phyloP scores from a whole-genome alignment of 23 red algal species.

The Cyanidiococcus yangmingshanensis region DNA sequence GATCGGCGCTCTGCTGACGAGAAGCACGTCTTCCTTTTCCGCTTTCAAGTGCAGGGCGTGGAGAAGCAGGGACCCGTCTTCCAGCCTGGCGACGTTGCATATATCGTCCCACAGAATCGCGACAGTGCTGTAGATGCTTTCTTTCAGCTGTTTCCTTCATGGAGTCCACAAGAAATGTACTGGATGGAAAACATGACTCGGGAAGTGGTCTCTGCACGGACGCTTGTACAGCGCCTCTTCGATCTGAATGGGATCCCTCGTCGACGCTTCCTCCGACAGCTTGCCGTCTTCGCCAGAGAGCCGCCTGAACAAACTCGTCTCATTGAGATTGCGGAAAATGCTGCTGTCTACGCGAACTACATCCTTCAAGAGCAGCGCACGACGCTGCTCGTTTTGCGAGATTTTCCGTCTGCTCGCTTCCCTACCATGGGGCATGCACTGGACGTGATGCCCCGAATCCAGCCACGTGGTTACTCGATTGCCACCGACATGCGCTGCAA shows the following conservation, averaged over 20 bases:
- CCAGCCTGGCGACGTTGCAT: constrained; percentile 24
- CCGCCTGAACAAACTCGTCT: constrained; percentile 13
- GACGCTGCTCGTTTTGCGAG: constrained; percentile 21
- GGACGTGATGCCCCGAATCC: constrained; percentile 19
- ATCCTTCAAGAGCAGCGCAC: constrained; percentile 15
- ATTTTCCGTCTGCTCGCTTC: constrained; percentile 19
- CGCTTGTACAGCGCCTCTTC: constrained; percentile 13
- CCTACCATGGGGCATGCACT: constrained; percentile 8
- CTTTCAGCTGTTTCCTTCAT: not conserved
- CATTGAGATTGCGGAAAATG: not conserved
- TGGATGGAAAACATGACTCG: not conserved
- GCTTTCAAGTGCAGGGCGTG: not conserved
- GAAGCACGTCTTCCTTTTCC: constrained; percentile 1
- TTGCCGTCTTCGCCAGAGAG: constrained; percentile 21
- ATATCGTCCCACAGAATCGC: constrained; percentile 22
- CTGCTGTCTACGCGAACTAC: constrained; percentile 16
- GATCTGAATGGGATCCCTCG: constrained; percentile 23
- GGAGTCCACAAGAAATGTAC: not conserved
- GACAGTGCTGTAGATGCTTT: not conserved
- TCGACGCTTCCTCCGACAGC: constrained; percentile 20
- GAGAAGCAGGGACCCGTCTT: not conserved
- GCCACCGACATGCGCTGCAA: constrained; percentile 17
- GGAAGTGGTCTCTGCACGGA: not conserved
- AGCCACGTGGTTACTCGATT: constrained; percentile 32
- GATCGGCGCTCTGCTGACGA: not conserved